These are phyloP conservation scores for Solanum chiquidenum DNA, from an alignment of 257 asterid genomes.

Conservation along the genomic window DNA sequence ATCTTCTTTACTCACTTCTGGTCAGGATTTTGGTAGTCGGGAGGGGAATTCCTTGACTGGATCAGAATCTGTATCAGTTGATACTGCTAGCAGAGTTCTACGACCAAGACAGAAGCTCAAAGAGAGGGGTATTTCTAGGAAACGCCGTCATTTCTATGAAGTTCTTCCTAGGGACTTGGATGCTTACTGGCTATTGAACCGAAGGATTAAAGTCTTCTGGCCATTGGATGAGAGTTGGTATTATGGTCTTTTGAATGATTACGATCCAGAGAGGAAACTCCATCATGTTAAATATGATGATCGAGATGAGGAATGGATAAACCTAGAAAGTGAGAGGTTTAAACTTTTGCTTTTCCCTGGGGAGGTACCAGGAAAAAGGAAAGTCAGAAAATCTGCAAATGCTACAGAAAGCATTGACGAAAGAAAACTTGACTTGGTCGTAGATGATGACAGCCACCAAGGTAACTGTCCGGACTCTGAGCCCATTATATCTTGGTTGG, in stretches of 20 bases:
- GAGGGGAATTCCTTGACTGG: conserved; percentile 36
- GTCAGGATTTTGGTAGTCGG: conserved; percentile 25
- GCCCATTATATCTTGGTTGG: conserved; percentile 87
- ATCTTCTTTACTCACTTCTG: conserved; percentile 41
- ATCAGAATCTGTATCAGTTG: conserved; percentile 37
- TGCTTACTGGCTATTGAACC: conserved; percentile 57
- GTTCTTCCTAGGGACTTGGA: conserved; percentile 53
- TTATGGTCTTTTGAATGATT: conserved; percentile 65
- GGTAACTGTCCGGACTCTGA: conserved; percentile 60
- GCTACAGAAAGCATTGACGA: conserved; percentile 12
- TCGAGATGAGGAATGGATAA: conserved; percentile 89
- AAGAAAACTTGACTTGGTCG: conserved; percentile 27
- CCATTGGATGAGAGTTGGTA: conserved; percentile 98
- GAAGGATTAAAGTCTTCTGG: conserved; percentile 84
- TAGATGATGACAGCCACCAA: conserved; percentile 30
- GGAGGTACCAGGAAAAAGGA: conserved; percentile 62
- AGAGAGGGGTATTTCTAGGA: conserved; percentile 50
- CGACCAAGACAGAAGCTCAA: conserved; percentile 65
- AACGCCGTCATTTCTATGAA: conserved; percentile 93
- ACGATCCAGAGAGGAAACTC: conserved; percentile 63
- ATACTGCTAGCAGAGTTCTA: conserved; percentile 51
- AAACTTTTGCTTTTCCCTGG: conserved; percentile 83
- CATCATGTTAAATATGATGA: conserved; percentile 90
- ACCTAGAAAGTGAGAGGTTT: conserved; percentile 76
- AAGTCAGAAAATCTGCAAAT: conserved; percentile 20